These are phyloP conservation scores for Rhizopogon vesiculosus DNA, from an alignment of 768 basidiomycete species.

Conservation along the genomic window DNA sequence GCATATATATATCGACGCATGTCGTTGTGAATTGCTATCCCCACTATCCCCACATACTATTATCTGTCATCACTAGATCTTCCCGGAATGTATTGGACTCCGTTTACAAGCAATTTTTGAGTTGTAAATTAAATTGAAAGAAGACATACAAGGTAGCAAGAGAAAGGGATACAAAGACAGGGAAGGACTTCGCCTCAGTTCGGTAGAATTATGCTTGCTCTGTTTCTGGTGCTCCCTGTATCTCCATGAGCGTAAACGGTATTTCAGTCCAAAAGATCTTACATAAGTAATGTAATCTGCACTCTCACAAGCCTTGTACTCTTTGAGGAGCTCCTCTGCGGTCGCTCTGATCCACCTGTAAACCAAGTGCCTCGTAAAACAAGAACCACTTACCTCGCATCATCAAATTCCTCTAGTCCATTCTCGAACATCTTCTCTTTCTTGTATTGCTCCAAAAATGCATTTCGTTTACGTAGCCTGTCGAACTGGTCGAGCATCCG, in stretches of 20 bases:
- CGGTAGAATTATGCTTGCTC: slow-evolving; percentile 18
- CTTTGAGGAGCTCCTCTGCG: slow-evolving; percentile 83
- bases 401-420: slow-evolving; percentile 93
- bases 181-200: background rate
- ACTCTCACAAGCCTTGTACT: slow-evolving; percentile 95
- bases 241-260: background rate
- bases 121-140: slow-evolving; percentile 2
- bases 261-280: slow-evolving; percentile 19
- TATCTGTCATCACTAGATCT: slow-evolving; percentile 17
- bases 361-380: background rate
- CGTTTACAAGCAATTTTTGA: slow-evolving; percentile 3
- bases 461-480: slow-evolving; percentile 78
- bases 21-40: slow-evolving; percentile 12
- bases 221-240: slow-evolving; percentile 28
- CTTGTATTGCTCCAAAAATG: slow-evolving; percentile 97
- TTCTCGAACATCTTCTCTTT: slow-evolving; percentile 95
- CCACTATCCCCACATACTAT: slow-evolving; percentile 7
- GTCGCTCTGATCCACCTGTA: slow-evolving; percentile 51
- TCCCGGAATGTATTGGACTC: slow-evolving; percentile 19
- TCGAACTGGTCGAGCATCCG: slow-evolving; percentile 97
- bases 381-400: slow-evolving; percentile 65
- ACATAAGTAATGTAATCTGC: slow-evolving; percentile 91
- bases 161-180: background rate
- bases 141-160: background rate
- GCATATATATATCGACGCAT: slow-evolving; percentile 24